A percentile compares a stretch with the other conserved stretches of the same genome.
Conservation (phyloP, 306 rosid species). For the Spatholobus suberectus region DNA sequence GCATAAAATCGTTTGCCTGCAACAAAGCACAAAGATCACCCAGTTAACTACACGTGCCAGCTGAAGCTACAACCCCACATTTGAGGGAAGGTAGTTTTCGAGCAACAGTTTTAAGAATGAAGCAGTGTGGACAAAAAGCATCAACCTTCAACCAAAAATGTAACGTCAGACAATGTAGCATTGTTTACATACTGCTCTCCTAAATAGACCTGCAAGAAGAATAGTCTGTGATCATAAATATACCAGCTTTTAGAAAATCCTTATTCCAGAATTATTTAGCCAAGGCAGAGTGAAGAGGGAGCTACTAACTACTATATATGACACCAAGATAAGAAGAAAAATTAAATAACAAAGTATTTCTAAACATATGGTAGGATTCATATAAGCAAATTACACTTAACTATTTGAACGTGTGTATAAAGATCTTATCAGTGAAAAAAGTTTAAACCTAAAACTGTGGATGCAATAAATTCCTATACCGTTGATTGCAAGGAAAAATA, state of each 20-base stretch:
- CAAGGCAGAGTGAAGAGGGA: conserved; percentile 23
- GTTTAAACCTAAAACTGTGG: neutral
- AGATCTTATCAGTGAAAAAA: conserved; percentile 25
- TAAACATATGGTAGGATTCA: conserved; percentile 15
- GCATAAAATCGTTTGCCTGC: conserved; percentile 95
- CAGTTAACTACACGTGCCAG: conserved; percentile 31
- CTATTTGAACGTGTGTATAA: conserved; percentile 24
- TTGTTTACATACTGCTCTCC: conserved; percentile 94
- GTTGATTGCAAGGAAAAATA: neutral
- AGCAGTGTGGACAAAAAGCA: conserved; percentile 37
- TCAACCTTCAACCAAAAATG: conserved; percentile 94
- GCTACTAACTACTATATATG: neutral
- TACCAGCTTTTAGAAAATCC: conserved; percentile 10
- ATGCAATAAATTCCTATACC: neutral
- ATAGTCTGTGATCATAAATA: conserved; percentile 34
- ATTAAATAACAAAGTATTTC: neutral
- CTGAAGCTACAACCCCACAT: conserved; percentile 26
- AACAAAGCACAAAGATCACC: conserved; percentile 35
- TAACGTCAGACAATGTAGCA: conserved; percentile 84
- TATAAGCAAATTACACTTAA: conserved; percentile 1
- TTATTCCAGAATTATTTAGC: neutral
- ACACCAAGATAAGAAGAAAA: neutral
- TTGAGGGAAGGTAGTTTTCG: neutral
- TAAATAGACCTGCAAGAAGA: conserved; percentile 84
- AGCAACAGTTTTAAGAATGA: conserved; percentile 1